Evolutionary conservation across 805 yeast species (phyloP).

Genomic region (Sungouiella thailandica): DNA sequence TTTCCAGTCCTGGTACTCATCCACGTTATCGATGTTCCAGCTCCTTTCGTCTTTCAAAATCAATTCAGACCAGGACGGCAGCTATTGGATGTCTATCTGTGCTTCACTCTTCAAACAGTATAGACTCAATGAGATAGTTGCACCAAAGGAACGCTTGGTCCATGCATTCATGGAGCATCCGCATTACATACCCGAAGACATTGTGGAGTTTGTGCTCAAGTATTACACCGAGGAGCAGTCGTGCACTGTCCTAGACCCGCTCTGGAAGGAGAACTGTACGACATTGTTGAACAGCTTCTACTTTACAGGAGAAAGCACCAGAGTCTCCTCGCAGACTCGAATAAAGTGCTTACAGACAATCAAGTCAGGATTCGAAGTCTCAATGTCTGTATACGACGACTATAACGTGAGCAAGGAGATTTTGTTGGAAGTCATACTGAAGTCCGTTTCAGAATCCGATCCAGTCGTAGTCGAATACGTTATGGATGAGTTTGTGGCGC

Average conservation of each 20-base stretch:
- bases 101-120: constrained; percentile 26
- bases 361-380: constrained; percentile 31
- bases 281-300: constrained; percentile 44
- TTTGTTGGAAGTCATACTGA: constrained; percentile 27
- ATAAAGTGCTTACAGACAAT: constrained; percentile 30
- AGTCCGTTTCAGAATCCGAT: constrained; percentile 25
- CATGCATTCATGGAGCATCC: constrained; percentile 36
- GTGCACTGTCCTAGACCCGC: constrained; percentile 48
- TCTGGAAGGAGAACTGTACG: constrained; percentile 48
- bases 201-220: constrained; percentile 41
- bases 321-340: constrained; percentile 20
- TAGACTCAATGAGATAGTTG: constrained; percentile 30
- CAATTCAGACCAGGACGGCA: constrained; percentile 22
- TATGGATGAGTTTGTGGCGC: constrained; percentile 22
- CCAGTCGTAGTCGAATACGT: constrained; percentile 27
- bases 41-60: constrained; percentile 24
- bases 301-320: constrained; percentile 12
- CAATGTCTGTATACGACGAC: constrained; percentile 26
- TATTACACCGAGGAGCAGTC: constrained; percentile 44
- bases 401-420: constrained; percentile 26
- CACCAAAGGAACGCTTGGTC: constrained; percentile 40
- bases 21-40: constrained; percentile 36
- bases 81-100: constrained; percentile 32
- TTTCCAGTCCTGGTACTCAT: constrained; percentile 38
- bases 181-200: constrained; percentile 29